Evolutionary conservation across 352 stramenopile genomes (phyloP).

Genomic region (Porosira glacialis): DNA sequence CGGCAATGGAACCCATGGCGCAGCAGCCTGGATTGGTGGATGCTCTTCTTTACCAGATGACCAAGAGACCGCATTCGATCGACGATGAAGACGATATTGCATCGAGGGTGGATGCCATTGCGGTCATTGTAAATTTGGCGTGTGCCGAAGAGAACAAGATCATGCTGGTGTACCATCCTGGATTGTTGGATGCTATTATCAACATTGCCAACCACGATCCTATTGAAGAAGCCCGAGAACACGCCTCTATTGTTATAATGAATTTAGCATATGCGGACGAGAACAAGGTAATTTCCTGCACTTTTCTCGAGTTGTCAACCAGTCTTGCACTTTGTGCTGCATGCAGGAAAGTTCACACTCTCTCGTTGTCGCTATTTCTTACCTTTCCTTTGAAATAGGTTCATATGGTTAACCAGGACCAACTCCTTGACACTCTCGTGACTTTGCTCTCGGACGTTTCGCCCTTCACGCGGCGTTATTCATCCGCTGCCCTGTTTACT

Average conservation of each 20-base stretch:
- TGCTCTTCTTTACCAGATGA: conserved; percentile 46
- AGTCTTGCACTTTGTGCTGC: conserved; percentile 1
- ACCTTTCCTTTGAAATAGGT: no score
- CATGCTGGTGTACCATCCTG: conserved; percentile 49
- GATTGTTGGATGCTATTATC: conserved; percentile 47
- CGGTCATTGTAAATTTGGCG: conserved; percentile 48
- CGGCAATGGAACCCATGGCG: conserved; percentile 52
- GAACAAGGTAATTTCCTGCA: conserved; percentile 42
- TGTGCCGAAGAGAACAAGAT: conserved; percentile 59
- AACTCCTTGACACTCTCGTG: conserved; percentile 54
- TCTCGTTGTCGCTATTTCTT: no score
- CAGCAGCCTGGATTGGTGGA: conserved; percentile 43
- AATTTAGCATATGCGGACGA: conserved; percentile 63
- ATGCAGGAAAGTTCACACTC: conserved; percentile 62
- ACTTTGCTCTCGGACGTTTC: conserved; percentile 52
- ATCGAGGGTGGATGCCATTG: conserved; percentile 46
- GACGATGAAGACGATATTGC: conserved; percentile 44
- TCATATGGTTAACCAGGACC: no score
- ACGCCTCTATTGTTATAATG: conserved; percentile 60
- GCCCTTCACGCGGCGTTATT: conserved; percentile 55
- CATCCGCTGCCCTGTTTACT: conserved; percentile 59
- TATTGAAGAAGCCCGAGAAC: conserved; percentile 52
- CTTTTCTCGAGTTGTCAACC: no score
- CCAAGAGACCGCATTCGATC: conserved; percentile 17
- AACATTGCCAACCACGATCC: conserved; percentile 54